phyloP scores from a whole-genome alignment of 345 rosid genomes.

The Rhizophora mangle region DNA sequence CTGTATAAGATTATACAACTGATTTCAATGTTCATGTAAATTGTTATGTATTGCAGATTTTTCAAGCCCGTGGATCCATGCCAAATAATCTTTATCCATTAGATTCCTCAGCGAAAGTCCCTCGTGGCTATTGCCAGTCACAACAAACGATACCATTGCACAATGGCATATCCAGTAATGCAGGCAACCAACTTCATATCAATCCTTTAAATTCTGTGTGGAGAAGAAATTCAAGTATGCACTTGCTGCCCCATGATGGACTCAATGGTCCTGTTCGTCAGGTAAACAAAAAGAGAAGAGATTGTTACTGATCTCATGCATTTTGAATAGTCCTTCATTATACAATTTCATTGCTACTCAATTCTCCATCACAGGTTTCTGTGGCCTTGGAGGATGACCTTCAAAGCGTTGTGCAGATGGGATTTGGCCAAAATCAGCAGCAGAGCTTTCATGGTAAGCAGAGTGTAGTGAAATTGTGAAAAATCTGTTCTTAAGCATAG shows the following conservation, averaged over 20 bases:
- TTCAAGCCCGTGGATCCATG: constrained; percentile 20
- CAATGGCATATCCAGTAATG: constrained; percentile 15
- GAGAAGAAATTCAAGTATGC: constrained; percentile 5
- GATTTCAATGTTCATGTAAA: background rate
- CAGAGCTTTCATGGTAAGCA: constrained; percentile 47
- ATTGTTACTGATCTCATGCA: background rate
- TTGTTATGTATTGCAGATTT: constrained; percentile 2
- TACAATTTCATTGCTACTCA: background rate
- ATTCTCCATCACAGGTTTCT: constrained; percentile 1
- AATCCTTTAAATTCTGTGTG: constrained; percentile 1
- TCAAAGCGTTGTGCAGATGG: constrained; percentile 29
- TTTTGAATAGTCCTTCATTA: background rate
- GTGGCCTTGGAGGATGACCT: constrained; percentile 29
- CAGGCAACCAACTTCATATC: constrained; percentile 5
- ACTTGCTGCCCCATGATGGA: constrained; percentile 13
- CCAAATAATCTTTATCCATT: constrained; percentile 9
- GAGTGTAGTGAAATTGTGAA: background rate
- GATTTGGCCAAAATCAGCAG: constrained; percentile 39
- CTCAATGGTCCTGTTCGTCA: constrained; percentile 9
- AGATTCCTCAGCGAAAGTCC: constrained; percentile 9
- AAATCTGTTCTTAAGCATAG: background rate
- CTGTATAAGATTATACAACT: background rate
- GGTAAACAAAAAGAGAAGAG: constrained; percentile 4
- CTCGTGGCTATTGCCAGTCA: constrained; percentile 14
- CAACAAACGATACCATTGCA: constrained; percentile 13